Evolutionary conservation across 495 filamentous ascomycete species (phyloP).

Genomic region (Barbatosphaeria neglecta): DNA sequence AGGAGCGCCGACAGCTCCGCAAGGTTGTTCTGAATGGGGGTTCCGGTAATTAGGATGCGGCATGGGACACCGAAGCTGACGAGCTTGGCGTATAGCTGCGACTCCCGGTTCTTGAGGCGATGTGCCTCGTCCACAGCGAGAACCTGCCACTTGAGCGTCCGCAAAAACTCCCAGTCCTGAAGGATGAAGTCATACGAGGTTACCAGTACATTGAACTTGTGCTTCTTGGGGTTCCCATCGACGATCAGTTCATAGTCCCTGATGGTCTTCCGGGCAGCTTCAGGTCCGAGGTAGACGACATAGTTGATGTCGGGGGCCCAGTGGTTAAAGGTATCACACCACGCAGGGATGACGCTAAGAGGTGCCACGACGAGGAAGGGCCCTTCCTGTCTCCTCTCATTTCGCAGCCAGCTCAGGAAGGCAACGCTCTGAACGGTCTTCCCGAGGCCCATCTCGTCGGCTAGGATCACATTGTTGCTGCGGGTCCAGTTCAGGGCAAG

Average conservation of each 20-base stretch:
- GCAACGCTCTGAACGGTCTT: slow-evolving; percentile 97
- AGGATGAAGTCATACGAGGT: slow-evolving; percentile 95
- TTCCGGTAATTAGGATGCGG: slow-evolving; percentile 89
- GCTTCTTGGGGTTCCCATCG: slow-evolving; percentile 68
- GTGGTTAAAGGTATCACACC: slow-evolving; percentile 93
- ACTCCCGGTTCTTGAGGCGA: slow-evolving; percentile 89
- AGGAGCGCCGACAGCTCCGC: slow-evolving; percentile 84
- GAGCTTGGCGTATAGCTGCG: slow-evolving; percentile 77
- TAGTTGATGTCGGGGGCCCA: slow-evolving; percentile 97
- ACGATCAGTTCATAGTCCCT: slow-evolving; percentile 78
- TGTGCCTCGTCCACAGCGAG: slow-evolving; percentile 95
- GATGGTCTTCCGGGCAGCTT: slow-evolving; percentile 68
- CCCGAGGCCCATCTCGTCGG: slow-evolving; percentile 96
- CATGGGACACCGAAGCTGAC: slow-evolving; percentile 74
- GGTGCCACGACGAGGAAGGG: slow-evolving; percentile 94
- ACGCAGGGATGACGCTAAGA: slow-evolving; percentile 89
- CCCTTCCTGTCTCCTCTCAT: slow-evolving; percentile 78
- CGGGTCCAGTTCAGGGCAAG: slow-evolving; percentile 88
- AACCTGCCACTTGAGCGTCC: slow-evolving; percentile 91
- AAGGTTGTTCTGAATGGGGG: slow-evolving; percentile 92
- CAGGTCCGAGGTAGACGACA: slow-evolving; percentile 87
- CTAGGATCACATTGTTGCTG: slow-evolving; percentile 85
- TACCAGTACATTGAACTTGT: slow-evolving; percentile 89
- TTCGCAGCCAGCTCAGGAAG: slow-evolving; percentile 96
- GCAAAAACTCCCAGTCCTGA: slow-evolving; percentile 63